Evolutionary conservation across 129 eudicot species (phyloP).

Genomic region (Lonicera japonica): DNA sequence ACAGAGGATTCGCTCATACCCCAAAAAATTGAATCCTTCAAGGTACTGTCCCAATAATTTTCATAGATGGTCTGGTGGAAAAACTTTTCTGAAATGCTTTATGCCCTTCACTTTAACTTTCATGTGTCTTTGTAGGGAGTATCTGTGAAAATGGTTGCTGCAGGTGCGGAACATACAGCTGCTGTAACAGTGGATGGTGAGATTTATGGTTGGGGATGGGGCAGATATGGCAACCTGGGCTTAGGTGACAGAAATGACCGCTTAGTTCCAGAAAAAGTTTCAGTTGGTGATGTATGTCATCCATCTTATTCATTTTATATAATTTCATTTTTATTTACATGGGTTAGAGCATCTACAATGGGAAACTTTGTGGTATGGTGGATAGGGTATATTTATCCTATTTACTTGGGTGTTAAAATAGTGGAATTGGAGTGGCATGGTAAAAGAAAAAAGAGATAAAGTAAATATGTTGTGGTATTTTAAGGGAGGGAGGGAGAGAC

Average conservation of each 20-base stretch:
- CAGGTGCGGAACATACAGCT: conserved; percentile 98
- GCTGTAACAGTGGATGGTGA: conserved; percentile 95
- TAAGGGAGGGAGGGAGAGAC: too few relatives aligned
- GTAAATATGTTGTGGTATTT: too few relatives aligned
- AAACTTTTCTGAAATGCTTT: not conserved
- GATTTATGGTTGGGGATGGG: conserved; percentile 99
- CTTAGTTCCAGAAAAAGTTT: conserved; percentile 69
- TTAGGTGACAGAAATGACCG: conserved; percentile 96
- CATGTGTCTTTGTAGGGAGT: conserved; percentile 51
- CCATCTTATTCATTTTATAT: conserved; percentile 2
- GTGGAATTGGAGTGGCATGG: too few relatives aligned
- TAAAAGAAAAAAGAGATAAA: too few relatives aligned
- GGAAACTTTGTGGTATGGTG: not conserved
- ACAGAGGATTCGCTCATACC: conserved; percentile 91
- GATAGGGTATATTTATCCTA: not conserved
- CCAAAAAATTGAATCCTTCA: conserved; percentile 72
- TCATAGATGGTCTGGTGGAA: not conserved
- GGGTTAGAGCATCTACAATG: not conserved
- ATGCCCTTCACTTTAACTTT: conserved; percentile 4
- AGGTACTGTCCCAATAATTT: conserved; percentile 33
- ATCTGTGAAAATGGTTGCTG: conserved; percentile 92
- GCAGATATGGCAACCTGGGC: conserved; percentile 94
- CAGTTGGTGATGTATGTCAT: conserved; percentile 47
- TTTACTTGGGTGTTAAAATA: not conserved
- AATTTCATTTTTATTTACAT: not conserved